Percentiles rank a stretch among this genome's conserved stretches.
Evolutionary conservation across 2,329 filamentous ascomycete species (phyloP).

Genomic region (Penicillium brevicompactum): DNA sequence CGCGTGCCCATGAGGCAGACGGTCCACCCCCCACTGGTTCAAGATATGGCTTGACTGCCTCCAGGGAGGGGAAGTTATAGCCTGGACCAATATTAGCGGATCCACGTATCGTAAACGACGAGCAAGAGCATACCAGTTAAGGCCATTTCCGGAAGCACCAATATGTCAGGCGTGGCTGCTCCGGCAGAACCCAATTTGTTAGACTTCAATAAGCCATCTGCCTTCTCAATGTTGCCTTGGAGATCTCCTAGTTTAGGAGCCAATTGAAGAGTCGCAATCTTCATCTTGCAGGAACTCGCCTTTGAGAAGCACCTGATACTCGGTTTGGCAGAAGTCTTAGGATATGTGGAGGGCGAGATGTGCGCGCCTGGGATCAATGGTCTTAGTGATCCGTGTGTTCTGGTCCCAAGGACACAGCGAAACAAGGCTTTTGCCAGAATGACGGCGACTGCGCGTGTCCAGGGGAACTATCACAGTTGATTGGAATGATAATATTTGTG

Average conservation of each 20-base stretch:
- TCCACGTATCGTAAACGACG: background rate
- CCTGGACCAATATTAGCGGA: slow-evolving; percentile 40
- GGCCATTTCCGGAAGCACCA: slow-evolving; percentile 65
- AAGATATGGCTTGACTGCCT: slow-evolving; percentile 60
- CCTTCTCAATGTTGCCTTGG: slow-evolving; percentile 47
- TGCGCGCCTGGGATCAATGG: background rate
- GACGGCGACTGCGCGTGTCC: background rate
- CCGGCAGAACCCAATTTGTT: slow-evolving; percentile 25
- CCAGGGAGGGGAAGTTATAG: slow-evolving; percentile 64
- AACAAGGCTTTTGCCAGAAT: slow-evolving; percentile 12
- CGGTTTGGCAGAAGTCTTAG: background rate
- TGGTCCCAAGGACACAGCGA: slow-evolving; percentile 12
- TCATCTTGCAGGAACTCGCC: slow-evolving; percentile 37
- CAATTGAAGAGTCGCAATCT: slow-evolving; percentile 52
- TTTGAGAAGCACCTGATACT: slow-evolving; percentile 10
- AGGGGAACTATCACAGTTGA: background rate
- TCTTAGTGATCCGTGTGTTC: slow-evolving; percentile 4
- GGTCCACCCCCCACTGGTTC: slow-evolving; percentile 60
- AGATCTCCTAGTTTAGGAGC: slow-evolving; percentile 47
- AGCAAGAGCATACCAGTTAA: slow-evolving; percentile 54
- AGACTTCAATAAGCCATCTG: slow-evolving; percentile 45
- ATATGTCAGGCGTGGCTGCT: slow-evolving; percentile 51
- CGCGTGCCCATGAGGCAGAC: slow-evolving; percentile 60
- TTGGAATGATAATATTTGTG: too few species aligned
- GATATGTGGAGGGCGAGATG: background rate